Evolutionary conservation across 352 stramenopile genomes (phyloP), one percentile per base, ranked within the genome.

Genomic region (Phytophthora tubulina): DNA sequence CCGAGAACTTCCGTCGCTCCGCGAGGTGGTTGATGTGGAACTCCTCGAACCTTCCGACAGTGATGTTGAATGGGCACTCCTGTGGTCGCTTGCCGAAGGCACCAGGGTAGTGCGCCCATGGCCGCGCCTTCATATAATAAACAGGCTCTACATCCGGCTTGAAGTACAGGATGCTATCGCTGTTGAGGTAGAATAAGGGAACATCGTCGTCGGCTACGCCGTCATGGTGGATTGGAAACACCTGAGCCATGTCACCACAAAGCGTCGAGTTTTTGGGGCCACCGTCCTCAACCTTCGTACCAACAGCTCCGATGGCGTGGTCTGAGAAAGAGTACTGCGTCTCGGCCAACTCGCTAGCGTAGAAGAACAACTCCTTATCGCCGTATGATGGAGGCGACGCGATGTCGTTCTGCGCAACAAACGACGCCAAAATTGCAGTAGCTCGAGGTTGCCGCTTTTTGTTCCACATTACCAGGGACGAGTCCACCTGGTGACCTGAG

Each of bases 181-280:
- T 90, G 60, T 86, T 88, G 45, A 88, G 75, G 66, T 86, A 90
- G 10, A 88, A 75, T 36, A 78, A 46, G 11, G 69, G 63, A 0
- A 79, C 59, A 15, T 80, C 55, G 36, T 75, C 68, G 42, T 63
- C 70, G 13, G 62, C 53, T 11, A 71, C 67, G 9, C 31, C 62
- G 6, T 72, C 52, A n/a, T 49, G 57, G 15, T 73, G 61, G 33
- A 81, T 70, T n/a, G 80, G 82, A 52, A 80, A 85, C 42, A 79
- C 80, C 36, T 90, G 82, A 32, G 86, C 67, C 51, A 75, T 71
- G 38, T 90, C 76, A 45, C 82, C 82, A 42, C 82, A 90, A 3
- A 90, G n/a, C 6, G 72, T 73, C 11, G 59, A 72, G 15, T 82
- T 76, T 32, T 79, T 70, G 15, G 66, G 60, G 8, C 72, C 69